phyloP scores from a whole-genome alignment of 1,284 basidiomycete genomes.

The Leccinum solheimii region DNA sequence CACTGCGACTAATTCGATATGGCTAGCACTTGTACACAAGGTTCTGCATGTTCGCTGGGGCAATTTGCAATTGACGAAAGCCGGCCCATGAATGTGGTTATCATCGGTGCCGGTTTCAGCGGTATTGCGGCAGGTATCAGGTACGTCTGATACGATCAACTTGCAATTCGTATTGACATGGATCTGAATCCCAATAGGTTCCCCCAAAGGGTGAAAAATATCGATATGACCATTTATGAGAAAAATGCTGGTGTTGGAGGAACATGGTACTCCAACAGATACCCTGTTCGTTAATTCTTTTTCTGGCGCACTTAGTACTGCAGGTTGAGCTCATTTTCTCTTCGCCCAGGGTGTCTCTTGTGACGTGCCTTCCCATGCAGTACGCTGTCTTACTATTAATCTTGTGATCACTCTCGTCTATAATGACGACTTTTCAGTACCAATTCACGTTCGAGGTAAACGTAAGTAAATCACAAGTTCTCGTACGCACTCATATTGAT shows the following conservation, averaged over 20 bases:
- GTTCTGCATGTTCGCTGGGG: neutral
- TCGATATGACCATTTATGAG: constrained; percentile 51
- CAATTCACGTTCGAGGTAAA: constrained; percentile 60
- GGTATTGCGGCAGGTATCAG: neutral
- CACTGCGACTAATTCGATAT: neutral
- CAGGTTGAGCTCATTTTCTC: neutral
- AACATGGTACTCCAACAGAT: constrained; percentile 50
- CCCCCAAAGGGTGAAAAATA: constrained; percentile 52
- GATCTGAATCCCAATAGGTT: constrained; percentile 41
- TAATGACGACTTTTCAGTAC: constrained; percentile 41
- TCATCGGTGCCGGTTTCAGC: neutral
- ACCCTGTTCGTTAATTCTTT: constrained; percentile 31
- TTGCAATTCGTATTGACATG: neutral
- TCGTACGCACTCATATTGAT: neutral
- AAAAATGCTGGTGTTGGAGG: constrained; percentile 46
- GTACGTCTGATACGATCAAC: neutral
- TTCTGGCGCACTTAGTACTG: neutral
- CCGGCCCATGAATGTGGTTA: neutral
- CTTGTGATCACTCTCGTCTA: neutral
- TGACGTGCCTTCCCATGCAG: constrained; percentile 56
- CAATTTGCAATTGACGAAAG: neutral
- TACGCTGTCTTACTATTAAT: constrained; percentile 27
- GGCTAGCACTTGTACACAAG: neutral
- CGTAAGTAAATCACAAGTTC: constrained; percentile 27
- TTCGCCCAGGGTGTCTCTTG: constrained; percentile 18